A percentile compares a stretch with the other conserved stretches of the same genome.
Conservation (phyloP, 176 grass and related monocot species). For the Oropetium thomaeum region DNA sequence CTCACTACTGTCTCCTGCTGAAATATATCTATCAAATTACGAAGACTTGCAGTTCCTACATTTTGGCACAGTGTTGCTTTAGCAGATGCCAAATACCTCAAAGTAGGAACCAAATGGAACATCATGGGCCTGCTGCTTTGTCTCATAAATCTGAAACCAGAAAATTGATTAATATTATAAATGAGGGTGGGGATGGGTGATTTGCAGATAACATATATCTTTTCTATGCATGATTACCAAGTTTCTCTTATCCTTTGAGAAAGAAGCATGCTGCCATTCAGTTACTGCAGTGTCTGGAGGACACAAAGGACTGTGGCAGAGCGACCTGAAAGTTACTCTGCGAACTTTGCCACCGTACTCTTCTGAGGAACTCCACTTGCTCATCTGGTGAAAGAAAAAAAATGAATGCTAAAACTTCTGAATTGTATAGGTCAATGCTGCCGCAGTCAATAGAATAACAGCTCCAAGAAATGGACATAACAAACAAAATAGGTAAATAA, state of each 20-base stretch:
- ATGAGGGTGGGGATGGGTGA: conserved; percentile 8
- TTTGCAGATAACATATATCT: conserved; percentile 24
- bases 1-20: conserved; percentile 2
- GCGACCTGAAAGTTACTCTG: conserved; percentile 77
- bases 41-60: conserved; percentile 1
- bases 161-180: conserved; percentile 17
- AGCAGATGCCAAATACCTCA: conserved; percentile 60
- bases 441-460: not conserved
- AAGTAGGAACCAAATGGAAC: conserved; percentile 98
- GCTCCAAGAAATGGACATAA: conserved; percentile 23
- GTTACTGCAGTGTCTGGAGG: conserved; percentile 87
- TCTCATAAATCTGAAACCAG: conserved; percentile 76
- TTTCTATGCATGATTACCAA: conserved; percentile 57
- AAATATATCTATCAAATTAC: conserved; percentile 29
- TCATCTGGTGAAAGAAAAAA: conserved; percentile 51
- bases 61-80: not conserved
- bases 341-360: conserved; percentile 69
- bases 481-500: conserved; percentile 18
- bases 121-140: conserved; percentile 92
- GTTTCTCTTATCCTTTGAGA: conserved; percentile 62
- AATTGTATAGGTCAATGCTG: conserved; percentile 32
- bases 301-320: conserved; percentile 92
- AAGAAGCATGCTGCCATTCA: conserved; percentile 67
- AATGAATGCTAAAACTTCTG: conserved; percentile 15
- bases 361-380: conserved; percentile 63